phyloP scores from a whole-genome alignment of 2,329 filamentous ascomycete genomes.

The Coniochaeta hoffmannii region DNA sequence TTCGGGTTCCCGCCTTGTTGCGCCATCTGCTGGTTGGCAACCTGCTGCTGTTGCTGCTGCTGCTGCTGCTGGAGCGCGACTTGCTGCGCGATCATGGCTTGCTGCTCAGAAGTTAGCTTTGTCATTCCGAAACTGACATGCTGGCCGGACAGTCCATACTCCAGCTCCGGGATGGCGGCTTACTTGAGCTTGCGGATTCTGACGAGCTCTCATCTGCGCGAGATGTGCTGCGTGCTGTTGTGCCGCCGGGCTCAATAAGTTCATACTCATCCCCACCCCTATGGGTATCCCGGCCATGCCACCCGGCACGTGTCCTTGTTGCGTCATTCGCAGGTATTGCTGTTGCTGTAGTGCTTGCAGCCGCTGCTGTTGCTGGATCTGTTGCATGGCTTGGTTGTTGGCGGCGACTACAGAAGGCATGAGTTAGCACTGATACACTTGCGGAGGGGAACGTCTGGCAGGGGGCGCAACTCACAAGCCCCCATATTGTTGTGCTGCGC shows the following conservation, averaged over 20 bases:
- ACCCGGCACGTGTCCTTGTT: constrained; percentile 37
- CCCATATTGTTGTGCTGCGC: constrained; percentile 40
- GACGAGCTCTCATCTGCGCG: constrained; percentile 19
- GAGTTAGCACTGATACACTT: constrained; percentile 9
- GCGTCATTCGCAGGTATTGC: constrained; percentile 40
- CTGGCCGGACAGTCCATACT: not conserved
- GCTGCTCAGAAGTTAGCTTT: constrained; percentile 10
- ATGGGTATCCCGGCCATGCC: constrained; percentile 49
- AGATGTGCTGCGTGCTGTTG: constrained; percentile 14
- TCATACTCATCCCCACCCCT: constrained; percentile 36
- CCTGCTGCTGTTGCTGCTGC: too few species aligned
- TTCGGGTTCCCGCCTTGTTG: constrained; percentile 34
- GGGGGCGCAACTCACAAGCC: constrained; percentile 18
- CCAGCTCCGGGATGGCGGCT: constrained; percentile 1
- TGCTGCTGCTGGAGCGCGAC: constrained; percentile 39
- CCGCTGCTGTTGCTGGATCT: constrained; percentile 50
- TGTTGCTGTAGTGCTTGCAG: constrained; percentile 47
- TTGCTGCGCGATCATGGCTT: constrained; percentile 39
- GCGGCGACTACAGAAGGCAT: constrained; percentile 10
- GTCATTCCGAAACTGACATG: not conserved
- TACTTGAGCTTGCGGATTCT: constrained; percentile 14
- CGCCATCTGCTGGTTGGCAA: constrained; percentile 33
- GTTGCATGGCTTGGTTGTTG: constrained; percentile 26
- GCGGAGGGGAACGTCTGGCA: not conserved
- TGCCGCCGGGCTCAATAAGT: constrained; percentile 23